phyloP scores from a whole-genome alignment of 1,284 basidiomycete species.

The Thelephora terrestris region DNA sequence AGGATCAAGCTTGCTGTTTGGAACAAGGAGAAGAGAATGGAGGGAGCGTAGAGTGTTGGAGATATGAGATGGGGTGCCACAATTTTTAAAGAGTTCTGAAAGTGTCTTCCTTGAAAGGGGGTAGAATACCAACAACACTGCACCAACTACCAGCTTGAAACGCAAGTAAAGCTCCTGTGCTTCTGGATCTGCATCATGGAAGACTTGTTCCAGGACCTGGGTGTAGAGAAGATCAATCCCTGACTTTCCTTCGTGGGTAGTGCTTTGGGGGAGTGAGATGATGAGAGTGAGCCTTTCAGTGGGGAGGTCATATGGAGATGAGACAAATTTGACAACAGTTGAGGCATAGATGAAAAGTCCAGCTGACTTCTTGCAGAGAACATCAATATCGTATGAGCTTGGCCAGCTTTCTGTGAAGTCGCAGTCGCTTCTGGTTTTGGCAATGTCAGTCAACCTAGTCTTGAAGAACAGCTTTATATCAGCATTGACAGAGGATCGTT shows the following conservation, averaged over 20 bases:
- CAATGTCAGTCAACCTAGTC: too few species aligned
- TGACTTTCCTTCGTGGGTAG: not conserved
- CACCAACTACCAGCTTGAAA: not conserved
- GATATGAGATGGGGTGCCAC: too few species aligned
- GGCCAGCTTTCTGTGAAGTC: not conserved
- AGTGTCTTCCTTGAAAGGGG: not conserved
- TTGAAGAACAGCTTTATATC: too few species aligned
- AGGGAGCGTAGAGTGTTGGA: not conserved
- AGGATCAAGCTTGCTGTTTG: too few species aligned
- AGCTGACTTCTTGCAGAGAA: conserved; percentile 2
- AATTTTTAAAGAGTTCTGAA: not conserved
- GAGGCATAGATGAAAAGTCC: conserved; percentile 9
- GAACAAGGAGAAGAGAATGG: not conserved
- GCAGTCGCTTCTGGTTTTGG: too few species aligned
- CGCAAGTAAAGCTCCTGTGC: not conserved
- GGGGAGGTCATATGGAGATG: not conserved
- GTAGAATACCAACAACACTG: not conserved
- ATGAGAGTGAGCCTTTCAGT: conserved; percentile 4
- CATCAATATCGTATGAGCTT: not conserved
- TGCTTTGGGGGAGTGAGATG: not conserved
- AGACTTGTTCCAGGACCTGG: conserved; percentile 6
- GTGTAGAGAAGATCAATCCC: conserved; percentile 8
- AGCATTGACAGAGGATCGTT: too few species aligned
- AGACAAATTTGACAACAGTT: conserved; percentile 5
- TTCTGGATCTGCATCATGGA: conserved; percentile 2